These are phyloP conservation scores for Candida tropicalis DNA, from an alignment of 1,139 yeast species.

Conservation along the genomic window DNA sequence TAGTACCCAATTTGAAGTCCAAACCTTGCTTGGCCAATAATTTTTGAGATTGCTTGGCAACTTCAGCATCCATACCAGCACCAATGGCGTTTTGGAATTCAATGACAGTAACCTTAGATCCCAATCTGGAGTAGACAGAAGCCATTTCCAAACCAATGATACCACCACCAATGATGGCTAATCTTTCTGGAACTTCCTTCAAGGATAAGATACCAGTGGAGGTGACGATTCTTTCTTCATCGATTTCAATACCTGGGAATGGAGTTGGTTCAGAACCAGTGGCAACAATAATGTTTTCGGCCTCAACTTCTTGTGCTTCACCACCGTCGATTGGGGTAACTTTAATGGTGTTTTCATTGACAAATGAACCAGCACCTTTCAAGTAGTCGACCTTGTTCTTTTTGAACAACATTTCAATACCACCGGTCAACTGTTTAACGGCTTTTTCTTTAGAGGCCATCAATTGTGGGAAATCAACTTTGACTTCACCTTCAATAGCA, in stretches of 20 bases:
- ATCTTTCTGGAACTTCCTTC: constrained; percentile 86
- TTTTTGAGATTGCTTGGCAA: constrained; percentile 87
- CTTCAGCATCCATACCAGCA: constrained; percentile 96
- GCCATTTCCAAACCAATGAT: constrained; percentile 99
- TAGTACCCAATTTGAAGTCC: constrained; percentile 89
- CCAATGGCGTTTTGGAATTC: constrained; percentile 93
- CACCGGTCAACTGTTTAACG: constrained; percentile 87
- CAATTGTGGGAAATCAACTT: constrained; percentile 73
- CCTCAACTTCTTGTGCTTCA: constrained; percentile 62
- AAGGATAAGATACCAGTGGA: constrained; percentile 91
- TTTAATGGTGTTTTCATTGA: constrained; percentile 74
- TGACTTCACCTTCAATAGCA: constrained; percentile 72
- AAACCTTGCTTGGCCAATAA: constrained; percentile 92
- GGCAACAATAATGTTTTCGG: constrained; percentile 91
- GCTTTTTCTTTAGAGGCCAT: constrained; percentile 93
- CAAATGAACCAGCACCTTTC: constrained; percentile 91
- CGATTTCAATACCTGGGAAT: constrained; percentile 96
- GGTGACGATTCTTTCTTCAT: constrained; percentile 95
- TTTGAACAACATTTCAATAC: constrained; percentile 93
- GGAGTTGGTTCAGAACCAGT: constrained; percentile 99
- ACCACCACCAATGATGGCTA: constrained; percentile 98
- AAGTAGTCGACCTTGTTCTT: constrained; percentile 92
- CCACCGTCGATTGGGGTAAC: constrained; percentile 89
- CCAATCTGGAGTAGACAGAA: constrained; percentile 94
- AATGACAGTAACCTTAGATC: constrained; percentile 91